Evolutionary conservation across 148 eudicot genomes (phyloP).

Genomic region (Spergularia bocconei): DNA sequence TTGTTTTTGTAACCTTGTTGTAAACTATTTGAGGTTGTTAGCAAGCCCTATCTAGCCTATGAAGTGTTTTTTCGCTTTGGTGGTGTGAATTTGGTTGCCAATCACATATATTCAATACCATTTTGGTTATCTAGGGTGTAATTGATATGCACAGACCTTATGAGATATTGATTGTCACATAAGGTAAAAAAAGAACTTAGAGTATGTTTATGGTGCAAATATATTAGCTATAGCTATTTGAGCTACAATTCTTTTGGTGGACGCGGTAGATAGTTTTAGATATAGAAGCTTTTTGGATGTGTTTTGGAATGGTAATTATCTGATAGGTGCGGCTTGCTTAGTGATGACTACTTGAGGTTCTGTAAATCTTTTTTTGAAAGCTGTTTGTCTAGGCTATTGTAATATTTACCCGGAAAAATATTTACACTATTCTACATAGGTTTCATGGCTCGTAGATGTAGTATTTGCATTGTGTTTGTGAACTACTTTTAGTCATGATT

Average conservation of each 20-base stretch:
- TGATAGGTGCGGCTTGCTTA: not conserved
- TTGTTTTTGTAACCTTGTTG: too few species aligned
- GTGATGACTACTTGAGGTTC: not conserved
- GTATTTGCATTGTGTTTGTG: not conserved
- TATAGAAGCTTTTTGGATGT: not conserved
- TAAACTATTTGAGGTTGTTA: not conserved
- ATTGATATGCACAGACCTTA: not conserved
- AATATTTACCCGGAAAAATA: not conserved
- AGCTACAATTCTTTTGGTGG: not conserved
- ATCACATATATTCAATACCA: not conserved
- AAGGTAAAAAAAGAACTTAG: not conserved
- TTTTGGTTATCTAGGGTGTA: not conserved
- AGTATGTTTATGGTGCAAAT: not conserved
- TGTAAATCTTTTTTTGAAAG: not conserved
- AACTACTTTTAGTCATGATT: not conserved
- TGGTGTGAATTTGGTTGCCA: not conserved
- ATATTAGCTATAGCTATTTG: not conserved
- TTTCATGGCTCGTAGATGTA: too few species aligned
- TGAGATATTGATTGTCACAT: not conserved
- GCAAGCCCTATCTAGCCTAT: not conserved
- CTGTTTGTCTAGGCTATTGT: not conserved
- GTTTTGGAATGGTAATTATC: not conserved
- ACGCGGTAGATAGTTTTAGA: too few species aligned
- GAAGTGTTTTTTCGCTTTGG: not conserved
- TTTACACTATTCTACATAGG: not conserved